Percentiles rank a stretch among this genome's conserved stretches.
These are phyloP conservation scores for Penicillium sp. DNA, from an alignment of 2,329 filamentous ascomycete species.

Conservation along the genomic window DNA sequence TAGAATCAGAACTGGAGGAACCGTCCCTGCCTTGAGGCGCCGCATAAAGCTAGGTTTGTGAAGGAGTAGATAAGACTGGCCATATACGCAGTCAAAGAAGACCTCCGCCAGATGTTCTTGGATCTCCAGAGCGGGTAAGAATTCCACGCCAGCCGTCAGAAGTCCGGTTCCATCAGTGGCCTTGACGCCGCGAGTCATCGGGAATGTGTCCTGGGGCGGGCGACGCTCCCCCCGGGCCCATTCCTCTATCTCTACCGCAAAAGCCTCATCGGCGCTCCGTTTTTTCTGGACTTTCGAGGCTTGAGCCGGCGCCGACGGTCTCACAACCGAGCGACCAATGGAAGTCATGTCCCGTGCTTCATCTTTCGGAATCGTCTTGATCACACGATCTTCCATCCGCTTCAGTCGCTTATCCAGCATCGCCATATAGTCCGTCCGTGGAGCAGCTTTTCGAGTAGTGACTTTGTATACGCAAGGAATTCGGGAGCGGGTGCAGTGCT, in stretches of 20 bases:
- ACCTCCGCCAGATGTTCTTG: slow-evolving; percentile 91
- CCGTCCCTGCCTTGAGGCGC: slow-evolving; percentile 63
- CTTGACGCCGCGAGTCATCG: slow-evolving; percentile 53
- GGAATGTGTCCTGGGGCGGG: slow-evolving; percentile 45
- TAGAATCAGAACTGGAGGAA: slow-evolving; percentile 87
- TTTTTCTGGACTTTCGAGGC: slow-evolving; percentile 64
- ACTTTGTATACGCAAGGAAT: slow-evolving; percentile 98
- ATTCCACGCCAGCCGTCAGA: slow-evolving; percentile 73
- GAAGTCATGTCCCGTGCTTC: slow-evolving; percentile 63
- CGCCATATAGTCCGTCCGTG: slow-evolving; percentile 96
- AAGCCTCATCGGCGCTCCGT: slow-evolving; percentile 78
- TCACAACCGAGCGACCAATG: slow-evolving; percentile 76
- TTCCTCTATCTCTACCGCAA: slow-evolving; percentile 70
- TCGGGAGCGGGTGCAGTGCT: slow-evolving; percentile 85
- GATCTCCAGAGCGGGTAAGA: slow-evolving; percentile 75
- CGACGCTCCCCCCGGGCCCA: slow-evolving; percentile 63
- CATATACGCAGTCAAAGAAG: slow-evolving; percentile 93
- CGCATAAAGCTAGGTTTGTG: slow-evolving; percentile 98
- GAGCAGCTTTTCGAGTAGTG: slow-evolving; percentile 86
- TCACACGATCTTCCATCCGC: slow-evolving; percentile 95
- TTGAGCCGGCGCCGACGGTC: slow-evolving; percentile 62
- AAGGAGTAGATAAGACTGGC: slow-evolving; percentile 86
- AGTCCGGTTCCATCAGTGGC: slow-evolving; percentile 70
- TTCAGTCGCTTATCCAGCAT: slow-evolving; percentile 96
- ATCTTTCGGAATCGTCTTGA: slow-evolving; percentile 86